phyloP scores from a whole-genome alignment of 805 yeast genomes.

The Scheffersomyces spartinae region DNA sequence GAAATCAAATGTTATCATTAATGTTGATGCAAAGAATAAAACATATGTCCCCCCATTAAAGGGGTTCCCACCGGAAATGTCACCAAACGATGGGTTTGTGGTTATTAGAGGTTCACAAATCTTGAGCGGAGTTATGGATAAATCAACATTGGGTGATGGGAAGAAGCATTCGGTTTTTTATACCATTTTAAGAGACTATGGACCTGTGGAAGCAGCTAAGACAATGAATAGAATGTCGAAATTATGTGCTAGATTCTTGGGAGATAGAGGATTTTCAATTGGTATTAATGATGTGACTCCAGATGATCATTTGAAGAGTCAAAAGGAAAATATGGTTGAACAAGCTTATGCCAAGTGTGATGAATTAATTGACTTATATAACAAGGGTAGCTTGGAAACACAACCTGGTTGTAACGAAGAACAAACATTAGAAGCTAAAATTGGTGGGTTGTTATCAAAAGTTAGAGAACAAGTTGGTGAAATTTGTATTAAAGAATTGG shows the following conservation, averaged over 20 bases:
- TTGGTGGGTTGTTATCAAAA: constrained; percentile 90
- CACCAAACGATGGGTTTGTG: constrained; percentile 93
- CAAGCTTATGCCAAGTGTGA: constrained; percentile 86
- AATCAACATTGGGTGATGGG: constrained; percentile 93
- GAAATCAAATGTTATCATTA: constrained; percentile 68
- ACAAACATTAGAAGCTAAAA: constrained; percentile 94
- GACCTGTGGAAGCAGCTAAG: constrained; percentile 89
- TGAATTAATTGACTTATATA: constrained; percentile 67
- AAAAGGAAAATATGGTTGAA: constrained; percentile 84
- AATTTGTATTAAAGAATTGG: constrained; percentile 87
- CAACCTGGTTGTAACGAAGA: constrained; percentile 99
- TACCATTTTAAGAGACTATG: constrained; percentile 89
- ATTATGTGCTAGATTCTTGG: constrained; percentile 88
- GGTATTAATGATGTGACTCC: constrained; percentile 98
- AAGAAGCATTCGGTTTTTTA: constrained; percentile 94
- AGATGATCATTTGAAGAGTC: constrained; percentile 58
- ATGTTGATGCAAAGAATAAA: constrained; percentile 89
- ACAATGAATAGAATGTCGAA: constrained; percentile 99
- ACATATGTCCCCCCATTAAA: constrained; percentile 68
- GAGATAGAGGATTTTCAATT: constrained; percentile 92
- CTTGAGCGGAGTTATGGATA: constrained; percentile 93
- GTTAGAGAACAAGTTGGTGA: constrained; percentile 99
- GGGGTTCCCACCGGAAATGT: constrained; percentile 82
- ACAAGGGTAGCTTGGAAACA: constrained; percentile 83
- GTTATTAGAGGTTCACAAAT: constrained; percentile 83